These are phyloP conservation scores for Dactylellina haptotyla DNA, from an alignment of 2,329 filamentous ascomycete species.

Conservation along the genomic window DNA sequence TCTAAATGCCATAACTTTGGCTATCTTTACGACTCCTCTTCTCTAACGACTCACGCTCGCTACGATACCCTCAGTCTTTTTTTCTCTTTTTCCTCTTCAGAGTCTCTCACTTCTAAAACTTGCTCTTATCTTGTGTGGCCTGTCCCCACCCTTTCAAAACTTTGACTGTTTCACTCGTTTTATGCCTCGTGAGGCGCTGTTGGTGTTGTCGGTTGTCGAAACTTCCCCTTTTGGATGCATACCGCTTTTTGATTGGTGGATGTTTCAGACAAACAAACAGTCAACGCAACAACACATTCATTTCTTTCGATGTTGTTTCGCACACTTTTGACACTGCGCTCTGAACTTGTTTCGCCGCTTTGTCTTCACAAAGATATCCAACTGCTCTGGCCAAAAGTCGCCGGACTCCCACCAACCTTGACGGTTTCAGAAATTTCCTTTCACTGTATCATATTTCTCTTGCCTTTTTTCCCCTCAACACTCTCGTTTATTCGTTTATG, in stretches of 20 bases:
- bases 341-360: not conserved
- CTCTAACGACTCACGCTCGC: slow-evolving; percentile 36
- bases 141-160: slow-evolving; percentile 27
- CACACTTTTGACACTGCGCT: not conserved
- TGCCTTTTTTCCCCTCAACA: not conserved
- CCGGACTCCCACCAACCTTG: slow-evolving; percentile 41
- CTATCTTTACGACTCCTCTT: not conserved
- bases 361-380: slow-evolving; percentile 1
- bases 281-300: slow-evolving; percentile 39
- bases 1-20: slow-evolving; percentile 24
- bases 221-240: slow-evolving; percentile 51
- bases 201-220: slow-evolving; percentile 52
- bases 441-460: slow-evolving; percentile 45
- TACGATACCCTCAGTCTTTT: slow-evolving; percentile 29
- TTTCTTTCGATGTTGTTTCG: not conserved
- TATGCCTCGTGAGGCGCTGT: slow-evolving; percentile 37
- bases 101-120: slow-evolving; percentile 31
- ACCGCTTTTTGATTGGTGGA: slow-evolving; percentile 39
- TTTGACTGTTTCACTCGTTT: slow-evolving; percentile 35
- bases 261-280: slow-evolving; percentile 11
- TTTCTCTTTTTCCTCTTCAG: slow-evolving; percentile 6
- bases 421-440: slow-evolving; percentile 26
- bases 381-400: slow-evolving; percentile 40
- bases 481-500: not conserved
- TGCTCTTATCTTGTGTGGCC: slow-evolving; percentile 5